Evolutionary conservation across 805 yeast species (phyloP), one percentile per base, ranked within the genome.

Genomic region (Metschnikowia drakensbergensis): DNA sequence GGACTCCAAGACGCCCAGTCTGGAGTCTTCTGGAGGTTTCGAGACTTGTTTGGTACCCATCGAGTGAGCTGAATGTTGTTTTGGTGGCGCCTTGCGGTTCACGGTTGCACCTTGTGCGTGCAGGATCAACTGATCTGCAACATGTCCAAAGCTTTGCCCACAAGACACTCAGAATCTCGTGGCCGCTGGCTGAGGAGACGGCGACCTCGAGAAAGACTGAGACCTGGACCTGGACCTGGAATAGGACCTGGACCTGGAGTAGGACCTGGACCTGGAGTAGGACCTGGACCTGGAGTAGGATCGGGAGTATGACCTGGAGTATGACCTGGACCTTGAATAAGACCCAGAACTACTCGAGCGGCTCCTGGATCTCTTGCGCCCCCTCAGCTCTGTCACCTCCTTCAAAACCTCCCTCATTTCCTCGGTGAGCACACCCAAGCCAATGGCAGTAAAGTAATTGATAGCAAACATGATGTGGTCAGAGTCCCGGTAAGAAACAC

Each of bases 381-480:
- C 52, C 30, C 61, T 36, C 22, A 54, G 49, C 42, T 55, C 63
- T 4, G 74, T 65, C 31, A 73, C 55, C 13, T 57, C 55, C 46
- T 66, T 60, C 49, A 83, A 63, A 11, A 67, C 71, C 4, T 71
- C 76, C 67, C 98, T 79, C 95, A 91, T 86, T 1, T 71, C 78
- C 34, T 88, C 96, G 0, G 98, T 91, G 49, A 92, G 63, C 2
- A 77, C 75, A 39, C 97, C 97, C 42, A 92, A 64, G 0, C 95
- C 95, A 52, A 92, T 89, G 1, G 97, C 97, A 0, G 97, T 92
- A 65, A 92, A 92, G 63, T 77, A 92, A 61, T 92, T 92, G 61
- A 90, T 89, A 1, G 95, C 77, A 62, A 91, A 92, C 50, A 92
- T 72, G 10, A 84, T 68, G 54, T 79, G 69, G 7, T 81, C 83